Percentiles rank a stretch among this genome's conserved stretches.
Conservation (phyloP, 495 filamentous ascomycete species). For the Trypethelium eluteriae region DNA sequence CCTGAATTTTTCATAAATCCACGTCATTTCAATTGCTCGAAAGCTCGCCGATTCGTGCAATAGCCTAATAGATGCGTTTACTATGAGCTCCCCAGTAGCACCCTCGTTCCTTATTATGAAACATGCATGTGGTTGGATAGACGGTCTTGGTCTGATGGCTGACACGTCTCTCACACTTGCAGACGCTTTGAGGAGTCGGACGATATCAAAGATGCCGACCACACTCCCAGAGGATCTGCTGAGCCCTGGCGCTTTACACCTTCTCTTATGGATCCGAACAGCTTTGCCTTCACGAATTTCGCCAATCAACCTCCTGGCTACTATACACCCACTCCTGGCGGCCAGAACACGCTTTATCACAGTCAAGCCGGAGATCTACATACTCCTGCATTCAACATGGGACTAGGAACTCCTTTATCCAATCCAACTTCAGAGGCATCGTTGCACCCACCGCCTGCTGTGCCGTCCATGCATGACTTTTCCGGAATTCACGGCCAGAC, state of each 20-base stretch:
- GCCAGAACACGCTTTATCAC: constrained; percentile 74
- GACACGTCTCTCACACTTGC: background rate
- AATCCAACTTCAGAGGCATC: constrained; percentile 58
- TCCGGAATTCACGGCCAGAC: constrained; percentile 55
- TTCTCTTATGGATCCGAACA: constrained; percentile 75
- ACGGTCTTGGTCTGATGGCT: background rate
- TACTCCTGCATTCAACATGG: constrained; percentile 65
- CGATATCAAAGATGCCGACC: constrained; percentile 68
- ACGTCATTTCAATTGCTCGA: background rate
- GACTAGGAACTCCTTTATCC: constrained; percentile 77
- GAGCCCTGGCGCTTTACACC: constrained; percentile 81
- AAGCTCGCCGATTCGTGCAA: background rate
- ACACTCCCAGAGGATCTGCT: constrained; percentile 64
- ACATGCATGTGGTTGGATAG: background rate
- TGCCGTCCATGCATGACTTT: constrained; percentile 48
- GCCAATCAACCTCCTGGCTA: constrained; percentile 73
- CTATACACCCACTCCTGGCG: constrained; percentile 82
- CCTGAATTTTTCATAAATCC: background rate
- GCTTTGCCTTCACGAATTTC: constrained; percentile 69
- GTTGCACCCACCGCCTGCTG: constrained; percentile 51
- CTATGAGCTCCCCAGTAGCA: background rate
- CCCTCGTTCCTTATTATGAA: background rate
- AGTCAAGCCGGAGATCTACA: constrained; percentile 83
- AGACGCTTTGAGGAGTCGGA: constrained; percentile 43
- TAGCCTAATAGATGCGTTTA: background rate